Evolutionary conservation across 73 alveolate species (phyloP), one percentile per base, ranked within the genome.

Genomic region (Loxodes magnus): DNA sequence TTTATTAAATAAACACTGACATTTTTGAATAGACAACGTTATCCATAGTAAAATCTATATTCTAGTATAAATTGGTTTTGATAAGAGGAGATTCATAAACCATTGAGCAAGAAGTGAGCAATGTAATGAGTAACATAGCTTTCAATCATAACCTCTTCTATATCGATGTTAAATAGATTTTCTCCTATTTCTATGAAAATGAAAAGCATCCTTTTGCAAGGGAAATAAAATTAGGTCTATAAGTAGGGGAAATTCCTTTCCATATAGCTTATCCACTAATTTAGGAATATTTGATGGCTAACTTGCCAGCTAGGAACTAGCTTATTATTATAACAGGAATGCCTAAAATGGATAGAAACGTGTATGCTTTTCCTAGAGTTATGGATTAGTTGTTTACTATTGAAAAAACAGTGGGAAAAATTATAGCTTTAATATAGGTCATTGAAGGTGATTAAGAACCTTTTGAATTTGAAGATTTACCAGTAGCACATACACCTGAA

Each of bases 311-410:
- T 10, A 10, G 39, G n/a, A 9, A 9, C 17, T 41, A 46, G 2
- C 6, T 46, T 5, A 24, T 46, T 19, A 9, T 46, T 0, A 1
- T 46, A 16, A 10, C 59, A 7, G 26, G 17, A 5, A n/a, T 46
- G 14, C 9, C n/a, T 19, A 9, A 9, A 12, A 27, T 22, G 26
- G 42, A 24, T 15, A 65, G 51, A 10, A 68, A 74, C 55, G 71
- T 64, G 16, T 33, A 49, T 21, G 61, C 57, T 16, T 69, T 68
- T 25, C 48, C 75, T 10, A 35, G 83, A 59, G 39, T 34, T 34
- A 75, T 75, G 89, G 83, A 75, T 56, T 73, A 56, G 31, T 59
- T 75, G 19, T 31, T 75, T 35, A 46, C 24, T 6, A 58, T 75
- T 15, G 89, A 75, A 39, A 44, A 53, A 36, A 44, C 27, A 17